Evolutionary conservation across 1,284 basidiomycete species (phyloP), one percentile per base, ranked within the genome.

Genomic region (Apiotrichum laibachii): DNA sequence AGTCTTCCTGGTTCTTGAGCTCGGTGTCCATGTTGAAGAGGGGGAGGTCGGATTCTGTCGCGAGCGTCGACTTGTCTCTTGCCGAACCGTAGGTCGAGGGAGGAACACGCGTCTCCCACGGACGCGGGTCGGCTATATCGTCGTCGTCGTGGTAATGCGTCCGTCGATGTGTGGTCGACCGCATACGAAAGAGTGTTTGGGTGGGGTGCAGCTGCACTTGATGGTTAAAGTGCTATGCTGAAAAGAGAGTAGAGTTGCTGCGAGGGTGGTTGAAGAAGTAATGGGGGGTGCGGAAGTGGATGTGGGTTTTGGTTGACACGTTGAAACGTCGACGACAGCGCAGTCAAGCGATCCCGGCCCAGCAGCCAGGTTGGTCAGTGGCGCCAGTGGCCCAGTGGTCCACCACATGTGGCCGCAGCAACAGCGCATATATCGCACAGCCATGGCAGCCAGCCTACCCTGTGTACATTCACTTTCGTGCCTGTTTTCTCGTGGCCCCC

Each of bases 71-170:
- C 58, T 46, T 57, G 50, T 60, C 58, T 44, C 51, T 12, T 13
- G 51, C 51, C 39, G 71, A 70, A n/a, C 74, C 74, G 74, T 76
- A 76, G 16, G 59, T 59, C 18, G 65, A 63, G 12, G 62, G 60
- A 46, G 69, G 65, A 15, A 63, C 63, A 48, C 71, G 59, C 2
- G 69, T 70, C 66, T 76, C 72, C 74, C 74, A 76, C 45, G 74
- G 74, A 55, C 71, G 53, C 19, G 72, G 72, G 61, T 76, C 74
- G 26, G 69, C 61, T 18, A 75, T 57, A 49, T 73, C 69, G 62
- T 68, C 65, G 58, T 66, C 66, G 63, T 68, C 67, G 50, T 62
- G 60, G 39, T 60, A 54, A 33, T 61, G 57, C 34, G 60, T 59
- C 53, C 62, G 62, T 34, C 62, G 62, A 60, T 63, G 59, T 33